Conservation (phyloP, 73 alveolate genomes). For the Breviolum minutum region DNA sequence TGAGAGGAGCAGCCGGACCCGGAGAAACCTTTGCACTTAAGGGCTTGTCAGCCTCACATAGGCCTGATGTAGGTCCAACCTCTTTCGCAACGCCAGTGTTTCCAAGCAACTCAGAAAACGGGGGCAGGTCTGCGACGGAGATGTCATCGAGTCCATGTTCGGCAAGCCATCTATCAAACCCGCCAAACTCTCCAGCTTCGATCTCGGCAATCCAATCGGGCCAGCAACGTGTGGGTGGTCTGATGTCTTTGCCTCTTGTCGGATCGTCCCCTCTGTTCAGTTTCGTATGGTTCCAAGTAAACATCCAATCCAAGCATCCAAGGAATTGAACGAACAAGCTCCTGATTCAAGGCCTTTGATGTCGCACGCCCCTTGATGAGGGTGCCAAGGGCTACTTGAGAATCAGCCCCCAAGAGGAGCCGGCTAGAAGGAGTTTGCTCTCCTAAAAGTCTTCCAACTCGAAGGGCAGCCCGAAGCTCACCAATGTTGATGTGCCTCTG, state of each 20-base stretch:
- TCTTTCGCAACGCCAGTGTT: too few species aligned
- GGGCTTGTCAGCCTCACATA: too few species aligned
- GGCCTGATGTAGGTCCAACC: too few species aligned
- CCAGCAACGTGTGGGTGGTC: background rate
- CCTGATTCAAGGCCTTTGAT: too few species aligned
- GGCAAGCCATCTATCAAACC: background rate
- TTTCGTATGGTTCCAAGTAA: background rate
- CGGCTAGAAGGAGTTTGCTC: background rate
- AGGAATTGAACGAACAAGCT: too few species aligned
- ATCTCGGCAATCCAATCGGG: background rate
- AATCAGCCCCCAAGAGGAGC: background rate
- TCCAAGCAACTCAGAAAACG: too few species aligned
- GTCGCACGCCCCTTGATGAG: too few species aligned
- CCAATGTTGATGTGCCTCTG: background rate
- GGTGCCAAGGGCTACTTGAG: too few species aligned
- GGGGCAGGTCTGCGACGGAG: too few species aligned
- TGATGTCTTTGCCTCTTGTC: background rate
- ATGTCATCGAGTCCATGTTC: background rate
- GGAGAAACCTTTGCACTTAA: too few species aligned
- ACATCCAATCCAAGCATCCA: too few species aligned
- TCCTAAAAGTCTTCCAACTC: background rate
- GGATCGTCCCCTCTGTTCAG: background rate
- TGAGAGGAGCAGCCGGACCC: too few species aligned
- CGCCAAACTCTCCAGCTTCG: background rate
- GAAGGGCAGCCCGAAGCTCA: background rate